Conservation (phyloP, 2,329 filamentous ascomycete genomes). For the Lachnellula arida region DNA sequence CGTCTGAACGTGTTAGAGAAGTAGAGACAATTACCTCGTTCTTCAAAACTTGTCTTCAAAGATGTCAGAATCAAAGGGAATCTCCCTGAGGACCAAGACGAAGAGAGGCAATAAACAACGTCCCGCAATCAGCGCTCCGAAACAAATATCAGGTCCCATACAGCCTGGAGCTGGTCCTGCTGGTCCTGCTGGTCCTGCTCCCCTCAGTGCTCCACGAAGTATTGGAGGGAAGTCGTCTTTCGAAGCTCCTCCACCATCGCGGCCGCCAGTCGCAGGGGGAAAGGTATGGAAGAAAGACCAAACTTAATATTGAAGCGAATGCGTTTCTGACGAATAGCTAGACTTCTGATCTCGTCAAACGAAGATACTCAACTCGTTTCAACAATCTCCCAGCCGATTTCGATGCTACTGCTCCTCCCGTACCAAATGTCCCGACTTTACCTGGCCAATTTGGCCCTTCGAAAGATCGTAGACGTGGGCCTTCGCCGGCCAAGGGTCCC, state of each 20-base stretch:
- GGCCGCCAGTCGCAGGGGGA: constrained; percentile 47
- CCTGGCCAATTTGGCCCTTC: constrained; percentile 44
- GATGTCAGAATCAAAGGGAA: constrained; percentile 58
- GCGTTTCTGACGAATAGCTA: constrained; percentile 4
- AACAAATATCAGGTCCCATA: constrained; percentile 59
- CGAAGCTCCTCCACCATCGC: constrained; percentile 40
- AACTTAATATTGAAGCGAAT: background rate
- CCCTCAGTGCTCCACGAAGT: constrained; percentile 32
- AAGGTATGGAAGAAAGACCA: constrained; percentile 42
- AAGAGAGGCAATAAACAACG: constrained; percentile 40
- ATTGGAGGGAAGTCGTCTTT: constrained; percentile 32
- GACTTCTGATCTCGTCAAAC: constrained; percentile 83
- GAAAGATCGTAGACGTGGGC: constrained; percentile 23
- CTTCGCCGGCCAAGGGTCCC: constrained; percentile 36
- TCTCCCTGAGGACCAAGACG: constrained; percentile 59
- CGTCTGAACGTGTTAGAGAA: background rate
- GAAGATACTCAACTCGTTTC: constrained; percentile 90
- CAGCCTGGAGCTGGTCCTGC: constrained; percentile 46
- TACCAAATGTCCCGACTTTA: constrained; percentile 67
- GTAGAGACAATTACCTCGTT: background rate
- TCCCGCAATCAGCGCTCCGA: constrained; percentile 57
- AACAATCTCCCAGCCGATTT: constrained; percentile 70
- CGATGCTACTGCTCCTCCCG: constrained; percentile 60
- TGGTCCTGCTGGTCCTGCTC: too few species aligned
- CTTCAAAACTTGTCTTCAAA: constrained; percentile 1